A percentile compares a stretch with the other conserved stretches of the same genome.
phyloP scores from a whole-genome alignment of 768 basidiomycete species.

The Amanita polypyramis region DNA sequence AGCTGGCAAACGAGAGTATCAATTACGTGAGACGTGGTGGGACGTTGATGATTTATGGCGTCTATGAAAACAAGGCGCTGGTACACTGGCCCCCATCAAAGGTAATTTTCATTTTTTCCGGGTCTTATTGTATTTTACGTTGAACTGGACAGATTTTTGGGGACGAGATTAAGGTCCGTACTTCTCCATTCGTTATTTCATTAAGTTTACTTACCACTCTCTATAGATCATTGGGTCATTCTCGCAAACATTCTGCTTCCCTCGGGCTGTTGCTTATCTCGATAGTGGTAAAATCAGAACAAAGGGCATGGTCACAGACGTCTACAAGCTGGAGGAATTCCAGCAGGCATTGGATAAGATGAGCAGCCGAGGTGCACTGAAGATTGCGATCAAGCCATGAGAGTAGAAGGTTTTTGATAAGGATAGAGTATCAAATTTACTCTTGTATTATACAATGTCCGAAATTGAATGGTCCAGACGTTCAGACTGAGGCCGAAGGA shows the following conservation, averaged over 20 bases:
- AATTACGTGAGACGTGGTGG: conserved; percentile 83
- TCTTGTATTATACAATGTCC: no score
- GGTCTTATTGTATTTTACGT: neutral
- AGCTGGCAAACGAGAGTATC: conserved; percentile 80
- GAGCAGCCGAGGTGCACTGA: conserved; percentile 49
- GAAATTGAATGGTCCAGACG: no score
- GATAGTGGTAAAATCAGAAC: conserved; percentile 78
- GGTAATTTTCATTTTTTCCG: conserved; percentile 30
- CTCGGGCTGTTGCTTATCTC: conserved; percentile 81
- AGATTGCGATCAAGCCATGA: conserved; percentile 52
- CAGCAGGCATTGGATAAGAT: conserved; percentile 67
- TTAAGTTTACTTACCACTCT: neutral
- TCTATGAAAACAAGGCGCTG: conserved; percentile 77
- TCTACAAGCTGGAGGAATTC: conserved; percentile 59
- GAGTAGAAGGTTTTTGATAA: conserved; percentile 9
- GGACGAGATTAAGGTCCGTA: conserved; percentile 33
- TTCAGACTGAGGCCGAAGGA: no score
- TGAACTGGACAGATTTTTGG: conserved; percentile 51
- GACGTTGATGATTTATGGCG: conserved; percentile 83
- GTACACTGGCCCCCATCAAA: conserved; percentile 84
- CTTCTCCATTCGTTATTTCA: neutral
- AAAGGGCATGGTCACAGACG: conserved; percentile 66
- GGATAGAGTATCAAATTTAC: neutral
- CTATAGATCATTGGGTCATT: conserved; percentile 84
- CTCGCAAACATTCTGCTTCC: conserved; percentile 85